phyloP scores from a whole-genome alignment of 768 basidiomycete species.

The Imleria badia region DNA sequence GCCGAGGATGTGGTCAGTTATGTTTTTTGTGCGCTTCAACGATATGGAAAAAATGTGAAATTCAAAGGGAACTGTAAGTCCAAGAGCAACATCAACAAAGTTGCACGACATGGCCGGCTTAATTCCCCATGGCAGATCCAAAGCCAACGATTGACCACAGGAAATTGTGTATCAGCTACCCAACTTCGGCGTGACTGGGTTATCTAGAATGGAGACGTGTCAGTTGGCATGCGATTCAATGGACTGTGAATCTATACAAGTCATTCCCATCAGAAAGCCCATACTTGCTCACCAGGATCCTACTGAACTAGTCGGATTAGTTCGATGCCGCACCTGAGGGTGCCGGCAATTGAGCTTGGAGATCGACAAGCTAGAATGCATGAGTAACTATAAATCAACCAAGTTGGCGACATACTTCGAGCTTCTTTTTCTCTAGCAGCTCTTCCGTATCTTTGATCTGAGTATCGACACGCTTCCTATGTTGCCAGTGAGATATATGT shows the following conservation, averaged over 20 bases:
- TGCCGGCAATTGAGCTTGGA: slow-evolving; percentile 56
- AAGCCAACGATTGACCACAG: background rate
- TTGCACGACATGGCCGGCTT: background rate
- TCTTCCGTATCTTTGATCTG: slow-evolving; percentile 79
- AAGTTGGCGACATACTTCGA: slow-evolving; percentile 52
- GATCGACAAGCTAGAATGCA: slow-evolving; percentile 55
- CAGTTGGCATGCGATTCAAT: background rate
- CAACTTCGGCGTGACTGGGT: background rate
- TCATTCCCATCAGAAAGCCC: background rate
- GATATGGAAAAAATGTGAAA: background rate
- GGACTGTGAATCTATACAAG: background rate
- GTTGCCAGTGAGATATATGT: slow-evolving; percentile 7
- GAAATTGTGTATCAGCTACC: background rate
- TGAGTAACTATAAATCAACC: slow-evolving; percentile 10
- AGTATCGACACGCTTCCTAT: slow-evolving; percentile 73
- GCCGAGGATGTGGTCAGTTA: background rate
- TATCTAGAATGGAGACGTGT: background rate
- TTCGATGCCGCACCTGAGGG: slow-evolving; percentile 27
- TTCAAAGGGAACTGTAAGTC: background rate
- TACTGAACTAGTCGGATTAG: background rate
- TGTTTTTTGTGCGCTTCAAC: background rate
- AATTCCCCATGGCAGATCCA: background rate
- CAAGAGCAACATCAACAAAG: background rate
- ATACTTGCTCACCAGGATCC: background rate
- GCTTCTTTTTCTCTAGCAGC: slow-evolving; percentile 78